Base-by-base conservation (phyloP, 2,329 filamentous ascomycete species). In the Botrytis medusae region DNA sequence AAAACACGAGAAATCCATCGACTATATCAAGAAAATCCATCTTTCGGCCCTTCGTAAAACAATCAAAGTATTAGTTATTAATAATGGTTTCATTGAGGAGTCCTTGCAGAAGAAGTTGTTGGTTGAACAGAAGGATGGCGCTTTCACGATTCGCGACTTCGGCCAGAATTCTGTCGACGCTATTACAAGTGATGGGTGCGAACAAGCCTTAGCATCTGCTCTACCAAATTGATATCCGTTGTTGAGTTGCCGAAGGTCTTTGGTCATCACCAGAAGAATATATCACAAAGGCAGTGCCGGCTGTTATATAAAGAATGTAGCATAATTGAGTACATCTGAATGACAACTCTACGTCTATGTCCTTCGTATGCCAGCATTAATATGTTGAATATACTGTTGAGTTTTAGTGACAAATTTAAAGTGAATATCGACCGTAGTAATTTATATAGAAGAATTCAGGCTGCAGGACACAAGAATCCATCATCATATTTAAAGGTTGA, bases 41-140 rank as follows among this genome's bases (percentile, higher is more conserved):
- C 0, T 18, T 8, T 18, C 6, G 29, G 3, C 0, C 16, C 5
- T 54, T n/a, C n/a, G 8, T 2, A 8, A 0, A 5, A 8, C 8
- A 0, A 18, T 18, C 6, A 29, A 5, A 54, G 0, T 0, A 5
- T 54, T 54, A 2, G 8, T 16, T 3, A 0, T 4, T 29, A n/a
- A 29, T 0, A 54, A 29, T 8, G n/a, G 1, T 16, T 2, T 29
- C 6, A 57, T 57, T 1, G 3, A 29, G n/a, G 34, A 37, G 2
- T 0, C 0, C 20, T 40, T 42, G 12, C 18, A 62, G 22, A 37
- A n/a, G 5, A n/a, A 62, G 37, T 62, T 62, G 5, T 62, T 62
- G 25, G 14, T 62, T 14, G 22, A 42, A 42, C 34, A 40, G 9
- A 6, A 42, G 22, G 12, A n/a, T 22, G 60, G 34, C 14, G n/a